Base-by-base conservation (phyloP, 805 yeast species). In the Candida xyloterini region DNA sequence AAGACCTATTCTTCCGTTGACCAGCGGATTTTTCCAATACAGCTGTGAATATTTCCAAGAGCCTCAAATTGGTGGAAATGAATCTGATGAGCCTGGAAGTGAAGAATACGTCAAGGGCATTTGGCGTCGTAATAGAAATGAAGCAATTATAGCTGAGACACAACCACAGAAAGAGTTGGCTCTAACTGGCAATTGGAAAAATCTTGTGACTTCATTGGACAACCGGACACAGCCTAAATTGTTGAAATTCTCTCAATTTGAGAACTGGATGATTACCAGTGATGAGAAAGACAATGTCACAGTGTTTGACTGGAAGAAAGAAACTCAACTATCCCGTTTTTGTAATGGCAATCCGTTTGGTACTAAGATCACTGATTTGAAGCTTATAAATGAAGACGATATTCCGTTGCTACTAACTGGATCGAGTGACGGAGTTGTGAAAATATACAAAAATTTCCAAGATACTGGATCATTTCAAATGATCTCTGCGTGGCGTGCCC, bases 41-140 rank as follows among this genome's bases (percentile, higher is more conserved):
- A 77, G 84, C 51, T 77, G 87, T 43, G 99, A 93, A 59, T 90
- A 89, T 56, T 93, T 91, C 66, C 95, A 90, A 55, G 98, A 90
- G 56, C 97, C 99, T 0, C 98, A 91, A 57, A 82, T 90, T 82
- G 79, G 86, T 9, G 81, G 78, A 42, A 74, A 77, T 38, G 97
- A 91, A 51, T 65, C 79, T 13, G 97, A 91, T 52, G 96, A 89
- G 59, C 93, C 95, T 0, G 98, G 98, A 0, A 86, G 96, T 41
- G 78, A 81, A 43, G 90, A 86, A 47, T 87, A 86, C 52, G 79
- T 85, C 25, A 81, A 78, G 48, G 70, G 95, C 42, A 63, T 86
- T 16, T 93, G 98, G 98, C 73, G 96, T 51, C 73, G 95, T 47
- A 84, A 84, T 54, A 71, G 98, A 51, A 93, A 93, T 57, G 98